Conservation (phyloP, 176 grass and related monocot genomes). For the Rhynchospora pubera region DNA sequence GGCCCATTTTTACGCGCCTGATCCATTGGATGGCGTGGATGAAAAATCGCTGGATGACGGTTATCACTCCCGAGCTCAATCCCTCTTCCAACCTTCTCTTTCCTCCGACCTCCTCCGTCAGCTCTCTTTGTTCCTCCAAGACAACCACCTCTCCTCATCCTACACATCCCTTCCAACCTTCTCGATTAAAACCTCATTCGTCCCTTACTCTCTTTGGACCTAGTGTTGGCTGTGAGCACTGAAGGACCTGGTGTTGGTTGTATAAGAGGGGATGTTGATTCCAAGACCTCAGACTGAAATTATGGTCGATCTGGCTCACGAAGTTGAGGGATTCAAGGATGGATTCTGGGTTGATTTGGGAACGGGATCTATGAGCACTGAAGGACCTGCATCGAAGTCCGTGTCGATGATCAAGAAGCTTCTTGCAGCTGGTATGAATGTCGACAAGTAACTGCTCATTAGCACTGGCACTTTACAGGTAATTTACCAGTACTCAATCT, state of each 20-base stretch:
- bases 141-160: slow-evolving; percentile 23
- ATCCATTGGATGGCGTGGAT: no score
- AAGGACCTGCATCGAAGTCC: no score
- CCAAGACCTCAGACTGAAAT: slow-evolving; percentile 86
- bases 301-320: slow-evolving; percentile 40
- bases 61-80: no score
- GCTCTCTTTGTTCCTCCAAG: slow-evolving; percentile 71
- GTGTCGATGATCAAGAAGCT: no score
- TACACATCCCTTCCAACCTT: not conserved
- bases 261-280: slow-evolving; percentile 73
- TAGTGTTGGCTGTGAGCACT: slow-evolving; percentile 89
- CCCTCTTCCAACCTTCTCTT: slow-evolving; percentile 24
- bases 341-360: slow-evolving; percentile 83
- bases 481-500: no score
- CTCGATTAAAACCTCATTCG: slow-evolving; percentile 40
- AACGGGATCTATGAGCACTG: no score
- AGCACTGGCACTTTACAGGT: no score
- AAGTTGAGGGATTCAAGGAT: slow-evolving; percentile 32
- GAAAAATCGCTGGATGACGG: no score
- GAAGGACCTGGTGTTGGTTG: slow-evolving; percentile 60
- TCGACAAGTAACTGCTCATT: no score
- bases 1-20: no score
- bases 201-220: slow-evolving; percentile 44
- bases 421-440: no score
- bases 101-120: slow-evolving; percentile 59